Base-by-base conservation (phyloP, 2,329 filamentous ascomycete species). In the Alternaria burnsii region DNA sequence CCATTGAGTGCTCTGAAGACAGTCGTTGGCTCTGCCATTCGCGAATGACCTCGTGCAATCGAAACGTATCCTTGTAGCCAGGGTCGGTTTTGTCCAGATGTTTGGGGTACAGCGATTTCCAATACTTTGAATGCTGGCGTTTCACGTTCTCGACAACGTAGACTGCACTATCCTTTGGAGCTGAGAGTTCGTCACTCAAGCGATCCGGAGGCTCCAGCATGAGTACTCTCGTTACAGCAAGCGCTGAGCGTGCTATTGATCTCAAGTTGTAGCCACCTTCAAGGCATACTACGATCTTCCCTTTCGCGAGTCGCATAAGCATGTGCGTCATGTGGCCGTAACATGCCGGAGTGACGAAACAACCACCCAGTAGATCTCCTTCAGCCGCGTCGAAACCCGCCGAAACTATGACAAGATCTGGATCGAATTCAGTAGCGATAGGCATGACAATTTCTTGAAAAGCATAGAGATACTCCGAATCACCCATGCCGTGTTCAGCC, bases 311-410 rank as follows among this genome's bases (percentile, higher is more conserved):
- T 2, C 92, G 93, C 94, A 97, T 98, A 48, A 99, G 87, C 94
- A 98, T 97, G 75, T 97, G 93, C 16, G 95, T 98, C 95, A 99
- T 98, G 75, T 99, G 94, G 14, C 94, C 92, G 76, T 98, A 99
- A 75, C 95, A 97, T 5, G 89, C 82, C 0, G 95, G 95, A 1
- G 93, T 91, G 5, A 99, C 95, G 73, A 93, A 94, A 76, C 95
- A 99, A 32, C 91, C 93, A 52, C 95, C 95, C 2, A 99, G 86
- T 73, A 95, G 90, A 77, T 99, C 95, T 12, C 95, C 95, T 66
- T 91, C 92, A 0, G 95, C 95, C 16, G 95, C 95, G 77, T 99
- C 95, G 70, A 99, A 99, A 0, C 95, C 95, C 42, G 95, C 93
- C 20, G 95, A 95, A 58, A 99, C 91, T 66, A 99, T 95, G 28